Evolutionary conservation across 768 basidiomycete genomes (phyloP).

Genomic region (Trametes punicea): DNA sequence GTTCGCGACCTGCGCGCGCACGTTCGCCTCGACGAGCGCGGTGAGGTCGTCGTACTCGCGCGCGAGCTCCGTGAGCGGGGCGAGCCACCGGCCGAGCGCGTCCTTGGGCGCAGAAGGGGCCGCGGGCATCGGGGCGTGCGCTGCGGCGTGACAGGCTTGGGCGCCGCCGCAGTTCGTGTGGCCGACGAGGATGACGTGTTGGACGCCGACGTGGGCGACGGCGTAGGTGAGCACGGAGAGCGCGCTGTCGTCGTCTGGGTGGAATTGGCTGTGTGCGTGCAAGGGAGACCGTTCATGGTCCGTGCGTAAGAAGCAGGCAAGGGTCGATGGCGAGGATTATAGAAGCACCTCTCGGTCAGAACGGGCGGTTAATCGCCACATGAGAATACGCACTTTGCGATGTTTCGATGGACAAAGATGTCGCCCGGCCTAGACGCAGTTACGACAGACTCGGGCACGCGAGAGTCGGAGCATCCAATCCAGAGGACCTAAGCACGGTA

Average conservation of each 20-base stretch:
- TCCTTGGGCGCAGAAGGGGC: slow-evolving; percentile 27
- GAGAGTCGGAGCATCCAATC: slow-evolving; percentile 83
- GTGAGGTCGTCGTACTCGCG: slow-evolving; percentile 1
- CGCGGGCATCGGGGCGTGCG: slow-evolving; percentile 29
- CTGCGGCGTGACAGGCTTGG: slow-evolving; percentile 49
- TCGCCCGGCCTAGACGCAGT: slow-evolving; percentile 71
- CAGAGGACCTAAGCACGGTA: slow-evolving; percentile 60
- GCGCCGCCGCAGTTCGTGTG: slow-evolving; percentile 85
- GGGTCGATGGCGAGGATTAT: too few relatives aligned
- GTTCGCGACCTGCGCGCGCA: slow-evolving; percentile 30
- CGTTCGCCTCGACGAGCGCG: slow-evolving; percentile 56
- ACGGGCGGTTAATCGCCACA: background rate
- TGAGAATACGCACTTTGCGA: slow-evolving; percentile 66
- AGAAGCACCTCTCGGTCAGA: too few relatives aligned
- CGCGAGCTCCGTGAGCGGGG: slow-evolving; percentile 58
- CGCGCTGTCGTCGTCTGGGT: slow-evolving; percentile 64
- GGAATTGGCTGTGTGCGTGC: slow-evolving; percentile 57
- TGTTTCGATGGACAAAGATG: slow-evolving; percentile 82
- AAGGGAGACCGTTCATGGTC: background rate
- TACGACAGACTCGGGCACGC: slow-evolving; percentile 78
- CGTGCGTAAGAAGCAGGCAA: background rate
- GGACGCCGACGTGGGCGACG: slow-evolving; percentile 62
- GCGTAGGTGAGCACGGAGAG: slow-evolving; percentile 75
- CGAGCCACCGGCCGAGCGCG: slow-evolving; percentile 66
- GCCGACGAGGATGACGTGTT: slow-evolving; percentile 82